Base-by-base conservation (phyloP, 225 moss, liverwort and hornwort genomes). In the Straminergon stramineum region DNA sequence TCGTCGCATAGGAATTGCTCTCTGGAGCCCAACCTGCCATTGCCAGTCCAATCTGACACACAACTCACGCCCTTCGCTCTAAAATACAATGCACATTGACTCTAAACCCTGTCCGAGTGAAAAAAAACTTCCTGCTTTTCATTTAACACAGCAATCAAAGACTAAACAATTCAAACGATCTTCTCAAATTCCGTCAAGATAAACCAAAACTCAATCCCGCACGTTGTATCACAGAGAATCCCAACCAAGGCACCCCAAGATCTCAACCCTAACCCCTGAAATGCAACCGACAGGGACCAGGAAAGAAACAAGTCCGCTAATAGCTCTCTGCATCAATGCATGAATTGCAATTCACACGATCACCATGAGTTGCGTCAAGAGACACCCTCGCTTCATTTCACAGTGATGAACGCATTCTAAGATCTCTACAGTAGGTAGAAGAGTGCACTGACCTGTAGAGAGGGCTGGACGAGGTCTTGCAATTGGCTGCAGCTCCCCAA, bases 1-100 rank as follows among this genome's bases (percentile, higher is more conserved):
- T 89, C 86, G 91, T 67, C 94, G 92, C 85, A 92, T 58, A 41
- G 93, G 61, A 80, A 92, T 41, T 64, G 95, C 95, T 88, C 87
- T 90, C 78, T 91, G 91, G 37, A 98, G 94, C 64, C 95, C 94
- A 41, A 82, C 88, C 89, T 89, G 92, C 45, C 75, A 95, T 69
- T 23, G 91, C 91, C 58, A 91, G 75, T 71, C 74, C 89, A 41
- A 91, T 73, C 43, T 88, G 80, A 78, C 89, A 61, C n/a, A n/a
- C n/a, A n/a, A n/a, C 43, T 62, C 15, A 48, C 28, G 14, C 21
- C 39, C 63, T 52, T 37, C 2, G 28, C 76, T 58, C 52, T 30
- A 66, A 57, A 76, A 62, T 70, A 21, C 52, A 70, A 70, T 17
- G 30, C 66, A 31, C 67, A 32, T 67, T 57, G 69, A 62, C 27